A percentile compares a stretch with the other conserved stretches of the same genome.
Evolutionary conservation across 2,329 filamentous ascomycete species (phyloP).

Genomic region (Pyricularia pennisetigena): DNA sequence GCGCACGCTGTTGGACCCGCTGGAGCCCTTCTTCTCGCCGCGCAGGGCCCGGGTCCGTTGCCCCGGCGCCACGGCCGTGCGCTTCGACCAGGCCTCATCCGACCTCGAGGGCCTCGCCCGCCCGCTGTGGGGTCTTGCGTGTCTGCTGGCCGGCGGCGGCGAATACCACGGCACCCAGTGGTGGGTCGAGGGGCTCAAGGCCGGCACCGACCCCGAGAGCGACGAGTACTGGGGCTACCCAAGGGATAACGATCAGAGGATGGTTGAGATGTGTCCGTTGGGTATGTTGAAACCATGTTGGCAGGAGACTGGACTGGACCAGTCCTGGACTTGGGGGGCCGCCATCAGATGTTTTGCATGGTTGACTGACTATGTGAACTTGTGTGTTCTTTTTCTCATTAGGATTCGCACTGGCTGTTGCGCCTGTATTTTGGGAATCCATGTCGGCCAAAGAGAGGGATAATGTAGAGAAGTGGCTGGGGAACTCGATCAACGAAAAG

Average conservation of each 20-base stretch:
- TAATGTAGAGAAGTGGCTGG: constrained; percentile 64
- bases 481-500: constrained; percentile 67
- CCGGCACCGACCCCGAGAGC: constrained; percentile 59
- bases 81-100: constrained; percentile 68
- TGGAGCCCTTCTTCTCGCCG: constrained; percentile 63
- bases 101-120: constrained; percentile 69
- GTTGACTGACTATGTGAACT: neutral
- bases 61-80: constrained; percentile 59
- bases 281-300: constrained; percentile 23
- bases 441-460: constrained; percentile 50
- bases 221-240: constrained; percentile 71
- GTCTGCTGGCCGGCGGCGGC: constrained; percentile 58
- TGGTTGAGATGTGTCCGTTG: constrained; percentile 78
- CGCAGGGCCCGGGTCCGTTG: constrained; percentile 54
- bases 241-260: constrained; percentile 67
- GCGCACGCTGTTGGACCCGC: constrained; percentile 55
- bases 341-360: neutral
- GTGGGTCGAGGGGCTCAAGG: constrained; percentile 61
- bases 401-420: constrained; percentile 63
- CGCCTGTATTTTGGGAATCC: constrained; percentile 54
- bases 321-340: no score
- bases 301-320: constrained; percentile 1
- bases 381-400: neutral
- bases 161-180: constrained; percentile 52
- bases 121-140: constrained; percentile 66